These are phyloP conservation scores for Apiotrichum gracile DNA, from an alignment of 1,284 basidiomycete species.

Conservation along the genomic window DNA sequence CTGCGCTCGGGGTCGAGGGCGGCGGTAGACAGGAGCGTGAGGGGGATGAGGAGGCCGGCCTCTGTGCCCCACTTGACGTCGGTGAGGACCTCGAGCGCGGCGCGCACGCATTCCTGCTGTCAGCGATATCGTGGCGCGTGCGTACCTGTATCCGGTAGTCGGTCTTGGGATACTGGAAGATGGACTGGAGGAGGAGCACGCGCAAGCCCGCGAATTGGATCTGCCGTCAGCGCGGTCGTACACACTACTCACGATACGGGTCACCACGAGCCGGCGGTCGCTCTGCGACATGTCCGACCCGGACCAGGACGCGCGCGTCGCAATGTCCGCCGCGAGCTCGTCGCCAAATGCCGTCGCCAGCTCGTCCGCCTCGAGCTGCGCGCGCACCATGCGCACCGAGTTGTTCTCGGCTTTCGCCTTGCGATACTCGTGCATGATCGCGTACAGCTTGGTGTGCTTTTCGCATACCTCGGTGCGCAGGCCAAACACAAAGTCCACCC, in stretches of 20 bases:
- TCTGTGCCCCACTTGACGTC: conserved; percentile 16
- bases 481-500: conserved; percentile 2
- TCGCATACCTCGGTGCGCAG: background rate
- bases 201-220: conserved; percentile 12
- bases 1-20: conserved; percentile 5
- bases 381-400: background rate
- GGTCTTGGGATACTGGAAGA: conserved; percentile 4
- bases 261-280: background rate
- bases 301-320: background rate
- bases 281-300: background rate
- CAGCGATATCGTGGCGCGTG: too few relatives aligned
- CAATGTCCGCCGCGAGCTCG: too few relatives aligned
- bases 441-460: conserved; percentile 2
- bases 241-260: background rate
- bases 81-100: conserved; percentile 1
- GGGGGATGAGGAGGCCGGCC: conserved; percentile 11
- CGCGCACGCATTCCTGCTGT: conserved; percentile 8
- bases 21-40: conserved; percentile 4
- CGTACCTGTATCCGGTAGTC: conserved; percentile 7
- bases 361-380: conserved; percentile 15
- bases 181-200: conserved; percentile 8
- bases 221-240: background rate
- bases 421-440: background rate
- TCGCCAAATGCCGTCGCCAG: too few relatives aligned
- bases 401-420: background rate